Conservation (phyloP, 768 basidiomycete genomes). For the Termitomyces sp. region DNA sequence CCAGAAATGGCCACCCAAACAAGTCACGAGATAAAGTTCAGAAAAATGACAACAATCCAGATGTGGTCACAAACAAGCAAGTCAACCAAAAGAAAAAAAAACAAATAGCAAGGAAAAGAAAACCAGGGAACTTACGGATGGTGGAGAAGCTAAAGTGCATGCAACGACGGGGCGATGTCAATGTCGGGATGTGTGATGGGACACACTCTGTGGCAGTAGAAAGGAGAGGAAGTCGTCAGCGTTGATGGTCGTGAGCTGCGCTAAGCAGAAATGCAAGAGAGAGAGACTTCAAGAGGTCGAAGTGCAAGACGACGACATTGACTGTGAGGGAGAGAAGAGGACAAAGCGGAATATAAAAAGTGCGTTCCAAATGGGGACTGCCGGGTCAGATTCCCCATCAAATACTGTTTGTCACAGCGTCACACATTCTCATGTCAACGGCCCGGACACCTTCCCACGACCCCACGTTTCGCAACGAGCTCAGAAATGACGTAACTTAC, state of each 20-base stretch:
- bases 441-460: conserved; percentile 21
- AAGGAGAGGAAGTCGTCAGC: conserved; percentile 35
- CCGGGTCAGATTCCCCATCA: conserved; percentile 18
- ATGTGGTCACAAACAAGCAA: not conserved
- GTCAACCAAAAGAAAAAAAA: not conserved
- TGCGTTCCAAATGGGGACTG: conserved; percentile 15
- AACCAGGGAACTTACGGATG: conserved; percentile 28
- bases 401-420: conserved; percentile 7
- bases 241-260: conserved; percentile 37
- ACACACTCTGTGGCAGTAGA: conserved; percentile 18
- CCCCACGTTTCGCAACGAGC: conserved; percentile 38
- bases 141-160: conserved; percentile 31
- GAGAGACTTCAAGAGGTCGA: conserved; percentile 15
- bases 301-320: conserved; percentile 17
- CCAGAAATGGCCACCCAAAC: not conserved
- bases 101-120: conserved; percentile 1
- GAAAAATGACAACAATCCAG: conserved; percentile 7
- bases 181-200: conserved; percentile 6
- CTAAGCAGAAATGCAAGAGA: conserved; percentile 16
- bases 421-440: conserved; percentile 13
- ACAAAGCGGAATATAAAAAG: conserved; percentile 20
- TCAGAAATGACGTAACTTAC: conserved; percentile 14
- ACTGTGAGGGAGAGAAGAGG: conserved; percentile 17
- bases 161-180: conserved; percentile 27
- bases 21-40: conserved; percentile 12